Percentiles rank a stretch among this genome's conserved stretches.
Evolutionary conservation across 805 yeast species (phyloP).

Genomic region (Kuraishia ogatae): DNA sequence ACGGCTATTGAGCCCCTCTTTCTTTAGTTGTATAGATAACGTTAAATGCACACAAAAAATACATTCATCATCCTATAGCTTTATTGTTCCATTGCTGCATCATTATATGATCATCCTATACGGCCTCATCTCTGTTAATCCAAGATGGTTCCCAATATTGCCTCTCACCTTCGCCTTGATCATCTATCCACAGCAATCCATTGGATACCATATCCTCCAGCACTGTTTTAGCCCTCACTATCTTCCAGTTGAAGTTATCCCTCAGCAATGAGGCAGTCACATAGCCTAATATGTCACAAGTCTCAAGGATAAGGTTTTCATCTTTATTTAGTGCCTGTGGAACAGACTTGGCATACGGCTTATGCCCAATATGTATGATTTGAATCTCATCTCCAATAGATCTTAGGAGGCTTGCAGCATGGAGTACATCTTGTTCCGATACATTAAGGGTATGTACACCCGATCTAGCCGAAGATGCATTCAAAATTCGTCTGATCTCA

Average conservation of each 20-base stretch:
- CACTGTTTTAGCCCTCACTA: slow-evolving; percentile 48
- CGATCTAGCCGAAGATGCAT: slow-evolving; percentile 4
- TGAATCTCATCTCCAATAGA: slow-evolving; percentile 67
- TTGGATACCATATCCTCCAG: slow-evolving; percentile 72
- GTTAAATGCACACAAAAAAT: neutral
- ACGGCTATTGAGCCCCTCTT: neutral
- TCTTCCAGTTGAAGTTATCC: slow-evolving; percentile 75
- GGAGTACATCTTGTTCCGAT: slow-evolving; percentile 43
- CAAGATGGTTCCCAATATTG: slow-evolving; percentile 73
- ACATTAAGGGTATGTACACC: slow-evolving; percentile 22
- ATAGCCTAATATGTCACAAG: slow-evolving; percentile 72
- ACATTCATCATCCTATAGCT: neutral
- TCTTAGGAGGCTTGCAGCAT: slow-evolving; percentile 43
- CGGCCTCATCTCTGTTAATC: slow-evolving; percentile 30
- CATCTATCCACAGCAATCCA: slow-evolving; percentile 85
- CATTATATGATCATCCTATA: neutral
- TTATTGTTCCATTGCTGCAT: neutral
- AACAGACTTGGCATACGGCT: slow-evolving; percentile 51
- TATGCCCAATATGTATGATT: slow-evolving; percentile 46
- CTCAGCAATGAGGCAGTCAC: slow-evolving; percentile 53
- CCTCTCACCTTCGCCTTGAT: slow-evolving; percentile 26
- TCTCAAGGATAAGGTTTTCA: slow-evolving; percentile 61
- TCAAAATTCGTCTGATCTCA: slow-evolving; percentile 33
- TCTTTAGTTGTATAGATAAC: neutral
- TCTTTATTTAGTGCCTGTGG: slow-evolving; percentile 60